Base-by-base conservation (phyloP, 768 basidiomycete species). In the Multifurca ochricompacta region DNA sequence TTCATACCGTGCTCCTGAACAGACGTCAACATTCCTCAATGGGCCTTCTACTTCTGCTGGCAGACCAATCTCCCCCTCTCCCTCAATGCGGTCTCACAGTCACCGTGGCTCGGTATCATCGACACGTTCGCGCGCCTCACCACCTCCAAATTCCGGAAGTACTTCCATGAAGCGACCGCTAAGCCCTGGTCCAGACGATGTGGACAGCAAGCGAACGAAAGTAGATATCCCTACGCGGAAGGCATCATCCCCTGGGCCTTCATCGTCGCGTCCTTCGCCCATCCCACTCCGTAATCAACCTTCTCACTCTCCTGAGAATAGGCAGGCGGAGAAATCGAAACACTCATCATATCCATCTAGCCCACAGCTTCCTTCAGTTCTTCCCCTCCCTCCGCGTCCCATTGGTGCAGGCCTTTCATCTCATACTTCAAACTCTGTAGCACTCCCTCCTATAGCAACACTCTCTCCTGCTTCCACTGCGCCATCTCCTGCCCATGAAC, bases 361-460 rank as follows among this genome's bases (percentile, higher is more conserved):
- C 61, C 81, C 86, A 0, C 67, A 80, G 23, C 69, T 85, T 11
- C 76, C 82, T 6, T 74, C 76, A 28, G 77, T 78, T 6, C 74
- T 89, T 30, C 87, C 87, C 37, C 83, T 85, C 23, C 87, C 87
- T 64, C 86, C 87, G 41, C 77, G 83, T 23, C 86, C 86, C 10
- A 75, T 86, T 46, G 86, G 85, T 14, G 63, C 70, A 1, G 77
- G 79, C 0, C 69, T 78, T n/a, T n/a, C n/a, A 47, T 68, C 70
- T 4, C 73, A 78, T 60, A 40, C 66, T 47, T 65, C 61, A 35
- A 64, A 66, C 8, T 71, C 73, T 18, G 78, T 85, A 40, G 74
- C 81, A 1, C 73, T 87, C 1, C 86, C 86, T 44, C 83, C 84
- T 0, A 87, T 87, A 57, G 76, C 82, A 21, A 85, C 83, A 6